A percentile compares a stretch with the other conserved stretches of the same genome.
phyloP scores from a whole-genome alignment of 257 asterid species.

The Coffea eugenioides region DNA sequence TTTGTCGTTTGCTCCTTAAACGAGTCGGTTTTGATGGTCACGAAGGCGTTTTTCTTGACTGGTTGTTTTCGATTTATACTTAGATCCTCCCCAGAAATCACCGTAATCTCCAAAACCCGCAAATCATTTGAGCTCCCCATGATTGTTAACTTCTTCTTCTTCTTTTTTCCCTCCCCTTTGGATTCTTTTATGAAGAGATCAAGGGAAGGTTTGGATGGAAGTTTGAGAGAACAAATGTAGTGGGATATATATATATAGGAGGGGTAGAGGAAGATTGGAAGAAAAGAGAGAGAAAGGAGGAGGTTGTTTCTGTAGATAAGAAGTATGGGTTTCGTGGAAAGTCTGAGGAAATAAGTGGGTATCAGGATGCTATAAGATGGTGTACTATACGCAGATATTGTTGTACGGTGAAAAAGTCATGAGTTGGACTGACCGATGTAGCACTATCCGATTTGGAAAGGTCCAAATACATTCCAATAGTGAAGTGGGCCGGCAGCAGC shows the following conservation, averaged over 20 bases:
- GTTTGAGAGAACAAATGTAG: not conserved
- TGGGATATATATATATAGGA: not conserved
- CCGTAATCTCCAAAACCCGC: constrained; percentile 49
- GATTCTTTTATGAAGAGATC: not conserved
- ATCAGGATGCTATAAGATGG: not conserved
- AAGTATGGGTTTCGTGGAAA: not conserved
- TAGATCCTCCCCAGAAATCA: constrained; percentile 66
- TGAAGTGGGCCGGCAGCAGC: too few species aligned
- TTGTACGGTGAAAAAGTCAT: not conserved
- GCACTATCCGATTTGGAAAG: too few species aligned
- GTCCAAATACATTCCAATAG: too few species aligned
- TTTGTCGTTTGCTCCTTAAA: constrained; percentile 33
- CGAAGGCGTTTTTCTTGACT: constrained; percentile 44
- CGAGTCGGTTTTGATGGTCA: constrained; percentile 46
- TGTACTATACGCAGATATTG: not conserved
- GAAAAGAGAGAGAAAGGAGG: constrained; percentile 35
- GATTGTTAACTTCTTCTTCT: not conserved
- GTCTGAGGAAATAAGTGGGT: not conserved
- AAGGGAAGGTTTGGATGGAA: not conserved
- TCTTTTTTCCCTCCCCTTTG: not conserved
- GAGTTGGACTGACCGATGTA: too few species aligned
- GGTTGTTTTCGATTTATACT: constrained; percentile 22
- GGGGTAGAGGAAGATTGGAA: constrained; percentile 21
- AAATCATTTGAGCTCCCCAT: not conserved
- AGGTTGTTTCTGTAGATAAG: constrained; percentile 31